phyloP scores from a whole-genome alignment of 768 basidiomycete genomes.

The Lactarius deliciosus region DNA sequence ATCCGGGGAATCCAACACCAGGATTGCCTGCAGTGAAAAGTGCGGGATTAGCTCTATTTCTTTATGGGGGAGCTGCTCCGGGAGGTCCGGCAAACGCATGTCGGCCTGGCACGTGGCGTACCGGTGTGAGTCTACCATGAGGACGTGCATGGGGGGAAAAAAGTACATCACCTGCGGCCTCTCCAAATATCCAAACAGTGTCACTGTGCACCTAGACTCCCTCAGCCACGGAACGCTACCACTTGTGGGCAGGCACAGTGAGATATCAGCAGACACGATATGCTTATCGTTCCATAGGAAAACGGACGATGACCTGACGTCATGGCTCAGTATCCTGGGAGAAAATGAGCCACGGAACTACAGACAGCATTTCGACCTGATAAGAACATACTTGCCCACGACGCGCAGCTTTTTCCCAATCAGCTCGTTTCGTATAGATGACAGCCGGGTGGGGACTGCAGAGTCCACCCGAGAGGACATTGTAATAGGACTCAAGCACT shows the following conservation, averaged over 20 bases:
- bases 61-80: conserved; percentile 16
- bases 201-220: conserved; percentile 25
- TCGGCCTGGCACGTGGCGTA: conserved; percentile 14
- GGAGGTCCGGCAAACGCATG: conserved; percentile 8
- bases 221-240: conserved; percentile 25
- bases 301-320: conserved; percentile 21
- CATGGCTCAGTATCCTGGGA: conserved; percentile 27
- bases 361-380: background rate
- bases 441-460: conserved; percentile 27
- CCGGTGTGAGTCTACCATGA: conserved; percentile 6
- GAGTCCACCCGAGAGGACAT: conserved; percentile 25
- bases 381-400: conserved; percentile 27
- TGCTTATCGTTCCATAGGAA: conserved; percentile 25
- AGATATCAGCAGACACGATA: conserved; percentile 25
- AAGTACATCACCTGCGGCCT: conserved; percentile 13
- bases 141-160: background rate
- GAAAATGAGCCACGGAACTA: background rate
- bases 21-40: conserved; percentile 28
- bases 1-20: conserved; percentile 28
- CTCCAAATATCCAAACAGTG: conserved; percentile 29
- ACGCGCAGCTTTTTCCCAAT: conserved; percentile 30
- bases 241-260: conserved; percentile 24
- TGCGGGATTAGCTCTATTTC: conserved; percentile 14
- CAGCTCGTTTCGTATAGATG: conserved; percentile 24
- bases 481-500: background rate